phyloP scores from a whole-genome alignment of 495 filamentous ascomycete genomes.

The Sordaria brevicollis region DNA sequence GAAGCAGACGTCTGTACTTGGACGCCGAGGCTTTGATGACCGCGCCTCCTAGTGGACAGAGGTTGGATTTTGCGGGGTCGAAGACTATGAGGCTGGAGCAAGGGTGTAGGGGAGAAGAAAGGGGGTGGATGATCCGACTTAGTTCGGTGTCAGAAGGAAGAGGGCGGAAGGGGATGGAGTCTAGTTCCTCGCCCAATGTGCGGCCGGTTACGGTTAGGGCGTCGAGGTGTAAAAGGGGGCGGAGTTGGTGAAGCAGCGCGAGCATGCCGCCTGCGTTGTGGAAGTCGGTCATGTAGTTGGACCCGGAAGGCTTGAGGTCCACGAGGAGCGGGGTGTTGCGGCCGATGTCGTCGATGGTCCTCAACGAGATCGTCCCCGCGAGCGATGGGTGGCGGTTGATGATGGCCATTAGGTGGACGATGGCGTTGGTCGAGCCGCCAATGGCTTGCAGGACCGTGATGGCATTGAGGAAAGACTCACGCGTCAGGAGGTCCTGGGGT shows the following conservation, averaged over 20 bases:
- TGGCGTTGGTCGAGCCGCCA: conserved; percentile 58
- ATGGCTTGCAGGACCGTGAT: conserved; percentile 60
- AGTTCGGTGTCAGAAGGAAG: conserved; percentile 17
- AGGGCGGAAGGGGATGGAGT: conserved; percentile 31
- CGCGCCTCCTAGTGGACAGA: conserved; percentile 38
- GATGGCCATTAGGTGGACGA: conserved; percentile 58
- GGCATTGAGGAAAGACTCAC: conserved; percentile 55
- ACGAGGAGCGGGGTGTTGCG: conserved; percentile 49
- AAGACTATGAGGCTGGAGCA: conserved; percentile 42
- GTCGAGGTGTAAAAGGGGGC: conserved; percentile 46
- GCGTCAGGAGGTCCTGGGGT: conserved; percentile 47
- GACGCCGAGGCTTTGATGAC: conserved; percentile 56
- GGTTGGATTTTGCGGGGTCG: conserved; percentile 36
- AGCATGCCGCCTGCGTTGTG: conserved; percentile 59
- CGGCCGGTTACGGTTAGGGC: conserved; percentile 48
- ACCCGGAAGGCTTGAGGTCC: conserved; percentile 57
- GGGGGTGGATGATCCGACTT: conserved; percentile 38
- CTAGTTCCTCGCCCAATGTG: conserved; percentile 47
- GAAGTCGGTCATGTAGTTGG: conserved; percentile 65
- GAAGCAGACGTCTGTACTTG: conserved; percentile 39
- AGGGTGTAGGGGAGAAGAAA: conserved; percentile 44
- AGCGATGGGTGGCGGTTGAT: conserved; percentile 47
- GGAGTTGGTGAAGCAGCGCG: conserved; percentile 43
- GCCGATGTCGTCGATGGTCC: conserved; percentile 51
- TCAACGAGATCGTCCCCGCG: conserved; percentile 43